These are phyloP conservation scores for Fusarium sp. DNA, from an alignment of 2,329 filamentous ascomycete genomes.

Conservation along the genomic window DNA sequence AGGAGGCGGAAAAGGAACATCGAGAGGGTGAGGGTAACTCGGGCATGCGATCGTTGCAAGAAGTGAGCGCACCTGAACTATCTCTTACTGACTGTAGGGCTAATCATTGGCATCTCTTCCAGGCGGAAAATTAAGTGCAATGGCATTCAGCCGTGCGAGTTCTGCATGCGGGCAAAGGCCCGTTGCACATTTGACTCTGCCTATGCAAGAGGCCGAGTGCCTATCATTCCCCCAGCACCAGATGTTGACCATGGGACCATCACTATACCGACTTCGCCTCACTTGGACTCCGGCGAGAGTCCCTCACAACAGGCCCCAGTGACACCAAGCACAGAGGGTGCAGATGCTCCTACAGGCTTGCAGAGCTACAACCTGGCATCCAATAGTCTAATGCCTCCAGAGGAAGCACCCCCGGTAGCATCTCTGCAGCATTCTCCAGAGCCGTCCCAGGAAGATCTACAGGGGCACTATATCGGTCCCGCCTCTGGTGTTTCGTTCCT, in stretches of 20 bases:
- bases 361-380: slow-evolving; percentile 23
- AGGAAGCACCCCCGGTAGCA: slow-evolving; percentile 10
- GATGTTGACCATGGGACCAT: slow-evolving; percentile 13
- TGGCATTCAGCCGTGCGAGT: slow-evolving; percentile 43
- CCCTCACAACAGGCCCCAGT: slow-evolving; percentile 21
- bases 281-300: slow-evolving; percentile 13
- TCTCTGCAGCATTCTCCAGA: slow-evolving; percentile 46
- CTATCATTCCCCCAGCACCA: slow-evolving; percentile 34
- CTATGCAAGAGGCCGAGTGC: slow-evolving; percentile 42
- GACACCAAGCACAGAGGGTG: not conserved
- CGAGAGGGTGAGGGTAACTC: slow-evolving; percentile 42
- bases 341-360: slow-evolving; percentile 4
- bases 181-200: slow-evolving; percentile 43
- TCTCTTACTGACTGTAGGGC: not conserved
- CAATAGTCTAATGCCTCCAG: slow-evolving; percentile 4
- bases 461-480: slow-evolving; percentile 50
- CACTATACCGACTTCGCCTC: slow-evolving; percentile 10
- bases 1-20: slow-evolving; percentile 42
- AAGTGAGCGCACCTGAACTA: slow-evolving; percentile 27
- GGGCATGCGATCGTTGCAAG: slow-evolving; percentile 46
- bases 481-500: slow-evolving; percentile 49
- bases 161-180: slow-evolving; percentile 35
- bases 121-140: slow-evolving; percentile 45
- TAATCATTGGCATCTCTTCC: slow-evolving; percentile 15
- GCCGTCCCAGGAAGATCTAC: slow-evolving; percentile 46